Base-by-base conservation (phyloP, 106 monocot genomes). In the Dendrobium chrysotoxum region DNA sequence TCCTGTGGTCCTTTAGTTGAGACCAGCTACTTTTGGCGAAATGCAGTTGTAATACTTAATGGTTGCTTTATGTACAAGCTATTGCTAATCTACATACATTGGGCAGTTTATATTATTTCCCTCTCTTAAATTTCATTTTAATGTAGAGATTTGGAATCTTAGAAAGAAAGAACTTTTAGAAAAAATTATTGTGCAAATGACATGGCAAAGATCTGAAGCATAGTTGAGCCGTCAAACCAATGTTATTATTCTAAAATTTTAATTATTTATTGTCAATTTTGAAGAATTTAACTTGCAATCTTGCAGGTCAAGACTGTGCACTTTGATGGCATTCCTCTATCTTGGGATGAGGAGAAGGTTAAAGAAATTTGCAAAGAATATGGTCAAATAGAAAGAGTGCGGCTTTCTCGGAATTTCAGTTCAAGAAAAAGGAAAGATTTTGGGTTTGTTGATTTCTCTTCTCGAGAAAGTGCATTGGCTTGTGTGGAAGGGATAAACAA, bases 381-480 rank as follows among this genome's bases (percentile, higher is more conserved):
- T 80, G 91, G 88, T 65, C 75, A 80, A 78, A 85, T 88, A 75
- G 87, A 87, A 67, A 87, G 80, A 77, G 82, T 90, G 70, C 42
- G 81, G 65, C 81, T 93, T 10, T 79, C 84, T 45, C 73, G 78
- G 42, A 82, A 77, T 70, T 77, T 46, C 53, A 77, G 28, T 31
- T 83, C 65, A 39, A 58, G n/a, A 76, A 91, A 84, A 83, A 89
- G 78, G 44, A 89, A 89, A 77, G 83, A 82, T 86, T 86, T 87
- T 84, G 88, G 91, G 17, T 93, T 93, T 84, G 84, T 91, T 86
- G 91, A 84, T 68, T 93, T 89, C 73, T 57, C 77, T 40, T 89
- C 87, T 46, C 83, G 77, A 26, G 89, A 93, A 72, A 86, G 84
- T 82, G 93, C 89, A 44, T 12, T 88, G 66, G 85, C 82, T 76